Conservation (phyloP, 208 protist species). For the Leishmania tarentolae region DNA sequence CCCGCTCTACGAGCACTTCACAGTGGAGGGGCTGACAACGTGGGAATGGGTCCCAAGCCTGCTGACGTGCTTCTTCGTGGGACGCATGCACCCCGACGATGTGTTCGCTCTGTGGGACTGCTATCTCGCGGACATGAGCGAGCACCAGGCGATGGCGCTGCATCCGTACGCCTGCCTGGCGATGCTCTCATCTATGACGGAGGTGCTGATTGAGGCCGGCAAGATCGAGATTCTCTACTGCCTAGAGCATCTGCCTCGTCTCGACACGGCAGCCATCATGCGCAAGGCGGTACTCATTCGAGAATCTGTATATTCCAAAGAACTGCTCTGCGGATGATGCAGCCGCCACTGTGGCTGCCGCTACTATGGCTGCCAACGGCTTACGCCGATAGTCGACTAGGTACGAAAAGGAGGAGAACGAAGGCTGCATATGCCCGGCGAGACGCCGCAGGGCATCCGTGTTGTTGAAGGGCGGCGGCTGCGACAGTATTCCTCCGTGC, state of each 20-base stretch:
- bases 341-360: background rate
- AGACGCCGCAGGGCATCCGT: background rate
- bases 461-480: background rate
- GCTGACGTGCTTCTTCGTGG: slow-evolving; percentile 70
- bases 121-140: slow-evolving; percentile 67
- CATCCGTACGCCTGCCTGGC: slow-evolving; percentile 84
- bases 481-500: background rate
- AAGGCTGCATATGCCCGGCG: background rate
- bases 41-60: slow-evolving; percentile 80
- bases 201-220: slow-evolving; percentile 83
- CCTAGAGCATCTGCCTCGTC: slow-evolving; percentile 71
- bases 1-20: slow-evolving; percentile 82
- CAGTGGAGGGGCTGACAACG: slow-evolving; percentile 55
- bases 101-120: slow-evolving; percentile 79
- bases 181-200: slow-evolving; percentile 74
- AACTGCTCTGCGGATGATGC: slow-evolving; percentile 18
- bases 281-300: slow-evolving; percentile 76
- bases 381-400: background rate
- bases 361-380: background rate
- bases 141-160: slow-evolving; percentile 56
- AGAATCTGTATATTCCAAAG: slow-evolving; percentile 62
- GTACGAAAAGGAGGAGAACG: background rate
- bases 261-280: slow-evolving; percentile 64
- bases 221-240: slow-evolving; percentile 69
- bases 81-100: slow-evolving; percentile 70